Conservation (phyloP, 202 grass and related monocot genomes). For the Musa balbisiana region DNA sequence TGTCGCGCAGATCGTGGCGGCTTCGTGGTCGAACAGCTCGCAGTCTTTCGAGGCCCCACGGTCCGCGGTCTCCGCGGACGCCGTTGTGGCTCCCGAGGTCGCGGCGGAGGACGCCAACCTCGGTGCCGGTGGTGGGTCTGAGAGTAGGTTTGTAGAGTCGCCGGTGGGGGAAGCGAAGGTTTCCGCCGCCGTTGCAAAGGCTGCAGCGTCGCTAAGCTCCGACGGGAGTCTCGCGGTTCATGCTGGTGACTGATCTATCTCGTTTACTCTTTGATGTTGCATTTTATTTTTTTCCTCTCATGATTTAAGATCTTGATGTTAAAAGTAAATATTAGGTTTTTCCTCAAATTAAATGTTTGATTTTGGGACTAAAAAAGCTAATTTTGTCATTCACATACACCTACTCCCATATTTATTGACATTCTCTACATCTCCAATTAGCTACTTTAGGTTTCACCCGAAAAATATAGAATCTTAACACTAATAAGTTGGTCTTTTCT, state of each 20-base stretch:
- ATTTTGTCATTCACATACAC: too few species aligned
- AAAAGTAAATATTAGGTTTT: not conserved
- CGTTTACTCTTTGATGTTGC: not conserved
- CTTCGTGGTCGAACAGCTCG: slow-evolving; percentile 74
- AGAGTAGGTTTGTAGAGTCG: slow-evolving; percentile 46
- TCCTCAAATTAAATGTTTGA: not conserved
- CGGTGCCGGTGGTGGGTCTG: slow-evolving; percentile 32
- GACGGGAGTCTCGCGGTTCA: slow-evolving; percentile 95
- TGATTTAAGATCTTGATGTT: not conserved
- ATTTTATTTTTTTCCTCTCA: slow-evolving; percentile 24
- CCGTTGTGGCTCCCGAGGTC: slow-evolving; percentile 33
- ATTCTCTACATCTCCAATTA: not conserved
- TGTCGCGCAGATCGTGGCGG: slow-evolving; percentile 95
- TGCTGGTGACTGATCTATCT: slow-evolving; percentile 43
- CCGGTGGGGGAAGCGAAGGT: slow-evolving; percentile 40
- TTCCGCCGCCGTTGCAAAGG: not conserved
- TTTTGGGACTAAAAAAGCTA: not conserved
- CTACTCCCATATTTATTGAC: too few species aligned
- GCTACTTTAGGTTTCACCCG: not conserved
- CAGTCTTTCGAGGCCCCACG: slow-evolving; percentile 8
- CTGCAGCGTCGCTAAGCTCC: slow-evolving; percentile 25
- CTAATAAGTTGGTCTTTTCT: too few species aligned
- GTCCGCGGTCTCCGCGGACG: slow-evolving; percentile 38
- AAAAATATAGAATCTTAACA: not conserved
- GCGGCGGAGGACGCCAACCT: slow-evolving; percentile 40